Percentiles rank a stretch among this genome's conserved stretches.
Evolutionary conservation across 352 stramenopile species (phyloP).

Genomic region (Phytophthora pini): DNA sequence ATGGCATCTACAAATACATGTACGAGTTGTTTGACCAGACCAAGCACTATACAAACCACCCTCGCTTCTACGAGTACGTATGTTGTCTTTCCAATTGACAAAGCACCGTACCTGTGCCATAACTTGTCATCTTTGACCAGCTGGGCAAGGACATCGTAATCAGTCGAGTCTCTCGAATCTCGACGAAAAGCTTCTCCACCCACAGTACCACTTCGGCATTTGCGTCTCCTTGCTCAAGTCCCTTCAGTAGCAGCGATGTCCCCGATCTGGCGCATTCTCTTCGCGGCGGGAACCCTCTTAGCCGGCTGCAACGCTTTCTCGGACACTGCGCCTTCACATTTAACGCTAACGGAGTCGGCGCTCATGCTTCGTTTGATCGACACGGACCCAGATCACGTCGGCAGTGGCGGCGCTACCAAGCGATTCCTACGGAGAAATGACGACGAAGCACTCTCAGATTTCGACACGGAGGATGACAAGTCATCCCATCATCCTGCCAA

Average conservation of each 20-base stretch:
- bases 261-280: background rate
- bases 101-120: too few relatives aligned
- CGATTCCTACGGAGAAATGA: background rate
- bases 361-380: conserved; percentile 10
- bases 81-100: too few relatives aligned
- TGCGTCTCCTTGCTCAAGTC: conserved; percentile 1
- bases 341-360: conserved; percentile 9
- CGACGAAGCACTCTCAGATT: background rate
- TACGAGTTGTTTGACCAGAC: too few relatives aligned
- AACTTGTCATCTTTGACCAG: background rate
- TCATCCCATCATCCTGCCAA: background rate
- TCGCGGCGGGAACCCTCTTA: background rate
- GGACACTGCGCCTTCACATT: background rate
- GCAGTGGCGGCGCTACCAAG: background rate
- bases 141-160: conserved; percentile 2
- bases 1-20: too few relatives aligned
- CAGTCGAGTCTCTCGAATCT: background rate
- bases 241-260: background rate
- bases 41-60: too few relatives aligned
- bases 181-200: background rate
- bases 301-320: background rate
- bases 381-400: background rate
- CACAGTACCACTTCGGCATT: conserved; percentile 4
- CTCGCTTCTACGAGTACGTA: too few relatives aligned
- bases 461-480: background rate